phyloP scores from a whole-genome alignment of 164 flowering plant genomes.

The Litsea cubeba region DNA sequence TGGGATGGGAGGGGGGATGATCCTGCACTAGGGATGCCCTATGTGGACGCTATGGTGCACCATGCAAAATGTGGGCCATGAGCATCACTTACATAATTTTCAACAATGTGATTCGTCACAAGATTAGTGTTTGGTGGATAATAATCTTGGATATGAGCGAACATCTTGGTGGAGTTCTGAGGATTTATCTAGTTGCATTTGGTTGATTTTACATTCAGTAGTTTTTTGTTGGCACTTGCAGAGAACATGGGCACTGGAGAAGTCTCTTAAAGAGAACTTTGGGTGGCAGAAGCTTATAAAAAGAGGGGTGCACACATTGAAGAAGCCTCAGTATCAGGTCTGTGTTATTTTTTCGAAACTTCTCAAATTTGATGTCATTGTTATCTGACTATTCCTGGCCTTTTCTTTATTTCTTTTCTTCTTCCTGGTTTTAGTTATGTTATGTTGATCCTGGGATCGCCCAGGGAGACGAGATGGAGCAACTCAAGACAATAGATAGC shows the following conservation, averaged over 20 bases:
- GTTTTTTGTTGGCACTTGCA: slow-evolving; percentile 18
- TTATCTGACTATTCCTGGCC: background rate
- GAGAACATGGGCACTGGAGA: slow-evolving; percentile 65
- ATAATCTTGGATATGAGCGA: too few species aligned
- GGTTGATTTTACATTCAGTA: background rate
- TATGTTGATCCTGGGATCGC: slow-evolving; percentile 73
- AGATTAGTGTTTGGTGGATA: too few species aligned
- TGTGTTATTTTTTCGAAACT: slow-evolving; percentile 1
- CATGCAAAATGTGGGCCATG: too few species aligned
- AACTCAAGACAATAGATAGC: slow-evolving; percentile 64
- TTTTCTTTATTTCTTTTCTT: background rate
- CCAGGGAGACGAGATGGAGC: slow-evolving; percentile 51
- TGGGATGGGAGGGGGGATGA: too few species aligned
- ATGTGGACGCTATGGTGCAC: too few species aligned
- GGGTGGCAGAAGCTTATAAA: slow-evolving; percentile 85
- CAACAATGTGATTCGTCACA: too few species aligned
- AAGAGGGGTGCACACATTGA: slow-evolving; percentile 81
- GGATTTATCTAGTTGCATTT: background rate
- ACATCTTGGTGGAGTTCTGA: too few species aligned
- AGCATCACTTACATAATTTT: too few species aligned
- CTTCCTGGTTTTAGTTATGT: slow-evolving; percentile 47
- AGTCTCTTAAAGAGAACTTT: slow-evolving; percentile 44
- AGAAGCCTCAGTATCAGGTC: slow-evolving; percentile 88
- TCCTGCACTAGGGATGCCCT: too few species aligned
- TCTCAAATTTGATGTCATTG: background rate